Conservation (phyloP, 2,329 filamentous ascomycete genomes). For the Beauveria asiatica region DNA sequence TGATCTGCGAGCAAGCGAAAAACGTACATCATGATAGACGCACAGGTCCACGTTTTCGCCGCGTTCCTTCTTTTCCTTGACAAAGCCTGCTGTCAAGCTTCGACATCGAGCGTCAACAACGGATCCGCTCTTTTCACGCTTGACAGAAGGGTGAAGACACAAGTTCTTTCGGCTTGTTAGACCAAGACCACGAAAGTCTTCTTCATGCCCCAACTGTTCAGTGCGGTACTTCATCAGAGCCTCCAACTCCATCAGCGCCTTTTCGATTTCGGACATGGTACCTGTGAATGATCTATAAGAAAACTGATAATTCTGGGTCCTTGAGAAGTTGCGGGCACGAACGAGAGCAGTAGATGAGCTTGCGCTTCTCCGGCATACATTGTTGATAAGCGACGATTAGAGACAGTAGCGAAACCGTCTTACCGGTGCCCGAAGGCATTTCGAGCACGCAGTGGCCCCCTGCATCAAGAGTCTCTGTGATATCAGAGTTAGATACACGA, state of each 20-base stretch:
- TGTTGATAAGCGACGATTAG: conserved; percentile 96
- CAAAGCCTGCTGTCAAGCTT: conserved; percentile 90
- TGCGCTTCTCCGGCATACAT: conserved; percentile 83
- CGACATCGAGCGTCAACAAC: conserved; percentile 94
- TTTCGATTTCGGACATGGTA: conserved; percentile 99
- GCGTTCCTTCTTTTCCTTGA: conserved; percentile 93
- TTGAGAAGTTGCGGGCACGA: neutral
- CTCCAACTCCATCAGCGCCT: conserved; percentile 85
- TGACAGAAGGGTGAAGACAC: conserved; percentile 92
- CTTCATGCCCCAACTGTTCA: conserved; percentile 78
- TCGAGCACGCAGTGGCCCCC: conserved; percentile 94
- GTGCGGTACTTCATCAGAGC: conserved; percentile 90
- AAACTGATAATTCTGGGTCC: neutral
- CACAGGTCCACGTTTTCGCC: conserved; percentile 93
- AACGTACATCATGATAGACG: conserved; percentile 79
- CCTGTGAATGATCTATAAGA: conserved; percentile 29
- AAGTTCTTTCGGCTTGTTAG: conserved; percentile 95
- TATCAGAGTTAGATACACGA: neutral
- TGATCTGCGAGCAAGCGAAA: neutral
- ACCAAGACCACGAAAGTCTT: conserved; percentile 88
- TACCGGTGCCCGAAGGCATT: conserved; percentile 98
- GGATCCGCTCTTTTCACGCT: conserved; percentile 87
- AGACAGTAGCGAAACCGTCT: conserved; percentile 90
- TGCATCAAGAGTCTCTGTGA: conserved; percentile 69
- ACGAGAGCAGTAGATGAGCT: conserved; percentile 98